Evolutionary conservation across 306 rosid genomes (phyloP), one percentile per base, ranked within the genome.

Genomic region (Gynostemma pentaphyllum): DNA sequence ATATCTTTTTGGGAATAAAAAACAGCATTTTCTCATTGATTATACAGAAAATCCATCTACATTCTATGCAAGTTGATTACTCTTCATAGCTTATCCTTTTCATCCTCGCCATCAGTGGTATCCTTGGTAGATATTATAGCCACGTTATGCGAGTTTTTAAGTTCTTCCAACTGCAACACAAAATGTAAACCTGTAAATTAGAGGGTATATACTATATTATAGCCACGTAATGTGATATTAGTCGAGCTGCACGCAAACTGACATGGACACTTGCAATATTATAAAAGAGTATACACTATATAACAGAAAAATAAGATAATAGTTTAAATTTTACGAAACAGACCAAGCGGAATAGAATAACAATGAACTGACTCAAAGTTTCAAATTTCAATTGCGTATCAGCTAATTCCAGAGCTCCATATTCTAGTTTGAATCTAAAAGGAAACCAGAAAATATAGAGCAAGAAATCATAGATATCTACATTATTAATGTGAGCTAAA

Each of bases 111-210:
- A 10, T 80, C 88, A 22, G 73, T 45, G 34, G 77, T 70, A 66
- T 87, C 95, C 75, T 83, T 82, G 8, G 78, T 71, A 12, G 90
- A 74, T 52, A 69, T 30, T 15, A 63, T 21, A 36, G 79, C 72
- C 50, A 47, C 53, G 42, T 74, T 63, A 16, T 76, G 78, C 0
- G 82, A 75, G 57, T 51, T 72, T 78, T 80, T 85, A 59, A 81
- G 68, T 71, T 81, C 90, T 72, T 87, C 94, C 64, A 87, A 70
- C 97, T 90, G 85, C 63, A 74, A 64, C 54, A 64, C 42, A 62
- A 39, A 18, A 53, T 13, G 27, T n/a, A 29, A 5, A 53, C 61
- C 5, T 13, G 28, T 27, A 37, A 52, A 53, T 37, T 2, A 53
- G 61, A 53, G 23, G 23, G n/a, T n/a, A n/a, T n/a, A n/a, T n/a